Conservation (phyloP, 1,284 basidiomycete genomes). For the Cryptococcus sp. region DNA sequence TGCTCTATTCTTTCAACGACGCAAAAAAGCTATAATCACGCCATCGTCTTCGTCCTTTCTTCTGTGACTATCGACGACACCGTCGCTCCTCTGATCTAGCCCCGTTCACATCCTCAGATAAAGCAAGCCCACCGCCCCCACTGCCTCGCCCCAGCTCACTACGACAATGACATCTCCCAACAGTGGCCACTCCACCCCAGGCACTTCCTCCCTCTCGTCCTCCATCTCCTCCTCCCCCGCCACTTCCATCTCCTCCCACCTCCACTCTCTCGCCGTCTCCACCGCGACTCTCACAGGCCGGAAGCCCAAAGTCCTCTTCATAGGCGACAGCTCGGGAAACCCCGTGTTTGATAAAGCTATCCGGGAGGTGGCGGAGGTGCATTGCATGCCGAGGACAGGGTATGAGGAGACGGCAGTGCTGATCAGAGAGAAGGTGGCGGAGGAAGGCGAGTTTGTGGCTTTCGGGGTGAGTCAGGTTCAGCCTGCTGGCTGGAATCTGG, state of each 20-base stretch:
- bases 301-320: slow-evolving; percentile 15
- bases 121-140: no score
- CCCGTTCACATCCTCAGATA: no score
- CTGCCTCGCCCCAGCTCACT: no score
- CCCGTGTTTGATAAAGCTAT: slow-evolving; percentile 11
- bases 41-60: no score
- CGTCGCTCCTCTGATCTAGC: no score
- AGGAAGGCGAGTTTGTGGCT: slow-evolving; percentile 23
- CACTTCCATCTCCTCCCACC: neutral
- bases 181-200: neutral
- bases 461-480: slow-evolving; percentile 22
- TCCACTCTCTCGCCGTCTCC: neutral
- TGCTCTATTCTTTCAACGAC: no score
- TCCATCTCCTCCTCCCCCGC: slow-evolving; percentile 1
- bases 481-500: neutral
- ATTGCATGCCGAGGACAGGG: slow-evolving; percentile 9
- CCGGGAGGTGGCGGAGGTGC: slow-evolving; percentile 16
- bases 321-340: slow-evolving; percentile 13
- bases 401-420: slow-evolving; percentile 14
- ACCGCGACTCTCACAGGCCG: neutral
- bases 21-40: no score
- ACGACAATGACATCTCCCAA: no score
- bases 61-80: no score
- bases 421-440: slow-evolving; percentile 14
- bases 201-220: neutral